A percentile compares a stretch with the other conserved stretches of the same genome.
These are phyloP conservation scores for Thermochaetoides thermophila DNA, from an alignment of 495 filamentous ascomycete species.

Conservation along the genomic window DNA sequence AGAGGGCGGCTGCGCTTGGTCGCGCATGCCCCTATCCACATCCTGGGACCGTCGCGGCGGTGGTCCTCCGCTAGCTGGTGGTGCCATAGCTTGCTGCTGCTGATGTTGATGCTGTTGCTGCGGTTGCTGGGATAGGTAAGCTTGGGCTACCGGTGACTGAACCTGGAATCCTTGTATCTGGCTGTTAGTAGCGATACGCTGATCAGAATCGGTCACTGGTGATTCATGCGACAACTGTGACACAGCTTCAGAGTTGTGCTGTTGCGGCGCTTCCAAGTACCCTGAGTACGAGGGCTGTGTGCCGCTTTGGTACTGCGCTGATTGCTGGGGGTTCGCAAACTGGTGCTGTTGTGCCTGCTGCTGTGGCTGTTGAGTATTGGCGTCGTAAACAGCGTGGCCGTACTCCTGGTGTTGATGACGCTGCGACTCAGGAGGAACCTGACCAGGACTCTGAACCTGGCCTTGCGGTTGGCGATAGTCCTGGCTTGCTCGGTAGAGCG, in stretches of 20 bases:
- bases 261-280: slow-evolving; percentile 19
- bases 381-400: slow-evolving; percentile 14
- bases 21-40: slow-evolving; percentile 24
- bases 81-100: slow-evolving; percentile 35
- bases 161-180: too few species aligned
- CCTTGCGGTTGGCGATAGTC: slow-evolving; percentile 28
- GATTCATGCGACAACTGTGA: slow-evolving; percentile 52
- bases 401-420: slow-evolving; percentile 25
- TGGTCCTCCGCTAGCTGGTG: slow-evolving; percentile 28
- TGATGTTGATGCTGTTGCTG: slow-evolving; percentile 18
- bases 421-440: slow-evolving; percentile 14
- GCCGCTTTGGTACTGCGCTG: slow-evolving; percentile 23
- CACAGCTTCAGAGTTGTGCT: slow-evolving; percentile 37
- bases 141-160: too few species aligned
- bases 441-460: slow-evolving; percentile 21
- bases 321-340: slow-evolving; percentile 13
- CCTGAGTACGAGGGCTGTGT: slow-evolving; percentile 16
- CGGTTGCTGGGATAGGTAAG: slow-evolving; percentile 15
- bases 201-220: slow-evolving; percentile 30
- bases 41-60: slow-evolving; percentile 33
- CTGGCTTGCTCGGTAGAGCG: slow-evolving; percentile 25
- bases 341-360: slow-evolving; percentile 22
- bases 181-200: slow-evolving; percentile 23
- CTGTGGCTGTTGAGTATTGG: slow-evolving; percentile 14
- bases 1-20: slow-evolving; percentile 27